Conservation (phyloP, 139 green algal genomes). For the Tetraselmis chui region DNA sequence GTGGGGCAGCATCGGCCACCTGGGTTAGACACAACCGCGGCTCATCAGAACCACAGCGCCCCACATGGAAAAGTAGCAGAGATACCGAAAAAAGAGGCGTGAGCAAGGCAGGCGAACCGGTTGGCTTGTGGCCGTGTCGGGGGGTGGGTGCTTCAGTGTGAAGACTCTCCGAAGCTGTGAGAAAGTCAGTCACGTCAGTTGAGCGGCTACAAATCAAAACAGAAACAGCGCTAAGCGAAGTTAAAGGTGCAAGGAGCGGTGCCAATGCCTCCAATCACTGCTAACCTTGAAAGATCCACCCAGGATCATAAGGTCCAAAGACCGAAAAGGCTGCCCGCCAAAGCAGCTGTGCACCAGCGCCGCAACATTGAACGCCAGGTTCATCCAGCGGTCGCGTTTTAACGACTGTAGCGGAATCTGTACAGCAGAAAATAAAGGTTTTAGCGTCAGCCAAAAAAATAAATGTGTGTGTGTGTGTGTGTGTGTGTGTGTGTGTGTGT, state of each 20-base stretch:
- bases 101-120: not conserved
- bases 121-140: not conserved
- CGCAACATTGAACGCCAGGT: not conserved
- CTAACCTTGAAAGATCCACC: not conserved
- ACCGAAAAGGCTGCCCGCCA: not conserved
- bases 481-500: too few relatives aligned
- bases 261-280: too few relatives aligned
- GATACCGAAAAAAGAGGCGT: not conserved
- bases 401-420: not conserved
- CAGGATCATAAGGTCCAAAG: not conserved
- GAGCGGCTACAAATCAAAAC: too few relatives aligned
- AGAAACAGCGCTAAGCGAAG: too few relatives aligned
- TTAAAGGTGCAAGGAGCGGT: too few relatives aligned
- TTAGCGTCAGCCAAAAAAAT: too few relatives aligned
- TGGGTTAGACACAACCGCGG: too few relatives aligned
- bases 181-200: not conserved
- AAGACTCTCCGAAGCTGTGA: not conserved
- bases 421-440: too few relatives aligned
- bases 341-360: not conserved
- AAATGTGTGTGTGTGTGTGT: too few relatives aligned
- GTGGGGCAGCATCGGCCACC: too few relatives aligned
- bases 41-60: too few relatives aligned
- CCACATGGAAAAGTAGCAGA: not conserved
- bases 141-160: not conserved
- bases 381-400: not conserved